Percentiles rank a stretch among this genome's conserved stretches.
These are phyloP conservation scores for Fonsecaea monophora DNA, from an alignment of 2,329 filamentous ascomycete species.

Conservation along the genomic window DNA sequence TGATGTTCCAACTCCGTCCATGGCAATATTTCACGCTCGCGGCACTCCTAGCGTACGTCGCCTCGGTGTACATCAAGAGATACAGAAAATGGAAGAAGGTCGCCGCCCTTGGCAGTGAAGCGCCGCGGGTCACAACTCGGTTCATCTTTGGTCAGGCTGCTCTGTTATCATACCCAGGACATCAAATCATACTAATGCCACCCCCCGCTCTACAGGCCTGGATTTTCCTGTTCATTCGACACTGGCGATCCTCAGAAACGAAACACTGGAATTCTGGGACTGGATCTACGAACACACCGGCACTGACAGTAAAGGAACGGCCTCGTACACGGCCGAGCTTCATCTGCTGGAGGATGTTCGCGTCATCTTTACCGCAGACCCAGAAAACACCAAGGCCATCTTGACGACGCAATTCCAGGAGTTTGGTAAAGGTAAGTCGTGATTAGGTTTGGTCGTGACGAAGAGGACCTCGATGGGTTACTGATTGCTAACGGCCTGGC, in stretches of 20 bases:
- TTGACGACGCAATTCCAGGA: constrained; percentile 86
- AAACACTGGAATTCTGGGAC: constrained; percentile 37
- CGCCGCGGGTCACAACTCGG: constrained; percentile 30
- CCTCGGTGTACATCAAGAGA: constrained; percentile 29
- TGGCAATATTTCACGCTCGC: constrained; percentile 28
- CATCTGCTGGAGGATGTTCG: constrained; percentile 48
- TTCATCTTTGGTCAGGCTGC: constrained; percentile 31
- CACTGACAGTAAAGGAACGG: constrained; percentile 24
- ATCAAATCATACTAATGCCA: constrained; percentile 8
- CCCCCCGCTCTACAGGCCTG: constrained; percentile 23
- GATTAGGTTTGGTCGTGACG: background rate
- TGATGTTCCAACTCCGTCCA: constrained; percentile 27
- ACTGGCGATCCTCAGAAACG: constrained; percentile 28
- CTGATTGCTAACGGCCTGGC: background rate
- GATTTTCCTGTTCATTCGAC: constrained; percentile 37
- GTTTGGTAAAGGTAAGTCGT: constrained; percentile 72
- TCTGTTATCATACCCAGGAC: background rate
- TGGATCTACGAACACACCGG: constrained; percentile 35
- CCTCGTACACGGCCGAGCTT: constrained; percentile 34
- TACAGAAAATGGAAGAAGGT: constrained; percentile 32
- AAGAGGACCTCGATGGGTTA: background rate
- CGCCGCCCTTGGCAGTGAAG: constrained; percentile 27
- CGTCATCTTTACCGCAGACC: constrained; percentile 78
- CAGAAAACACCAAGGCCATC: constrained; percentile 89
- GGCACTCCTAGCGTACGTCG: constrained; percentile 21